Evolutionary conservation across 2,329 filamentous ascomycete genomes (phyloP), one percentile per base, ranked within the genome.

Genomic region (Coniochaeta sp.): DNA sequence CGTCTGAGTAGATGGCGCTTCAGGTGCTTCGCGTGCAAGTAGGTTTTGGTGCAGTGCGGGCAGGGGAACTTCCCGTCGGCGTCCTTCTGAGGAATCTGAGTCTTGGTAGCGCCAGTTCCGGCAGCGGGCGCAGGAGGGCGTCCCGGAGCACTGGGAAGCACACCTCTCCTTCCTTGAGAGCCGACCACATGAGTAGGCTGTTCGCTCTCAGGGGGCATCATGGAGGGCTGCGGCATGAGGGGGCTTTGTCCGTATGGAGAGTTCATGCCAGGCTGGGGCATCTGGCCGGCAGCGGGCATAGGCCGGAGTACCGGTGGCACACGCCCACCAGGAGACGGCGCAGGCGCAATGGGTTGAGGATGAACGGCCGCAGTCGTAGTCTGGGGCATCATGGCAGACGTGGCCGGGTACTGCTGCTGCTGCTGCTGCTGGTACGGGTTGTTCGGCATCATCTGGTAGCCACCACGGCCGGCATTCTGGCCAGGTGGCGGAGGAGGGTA

Each of bases 11-110:
- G 84, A 82, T 98, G 95, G 70, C 95, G 89, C 84, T 98, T 98
- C 68, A 98, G 77, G 77, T 98, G 95, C 81, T 99, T 98, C 55
- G 93, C 90, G 74, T 98, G 95, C 61, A 98, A 82, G 72, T 99
- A 99, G 7, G 93, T 97, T 81, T 98, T 98, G 69, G 91, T 96
- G 79, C 95, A 99, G 75, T 98, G 93, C 69, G 92, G 92, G 77
- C 95, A 99, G 62, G 95, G 93, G 72, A 96, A 99, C 79, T 98
- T 98, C 71, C 95, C 95, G 73, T 98, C 93, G 9, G 92, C 91
- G 74, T 98, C 93, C 80, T 98, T 97, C 67, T 91, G 89, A 17
- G 93, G 92, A 64, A 96, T 95, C 62, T 90, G 88, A 69, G 83
- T 90, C 81, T 96, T 96, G 10, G 84, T 81, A 32, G 84, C 80